These are phyloP conservation scores for Calonectria crousiana DNA, from an alignment of 2,329 filamentous ascomycete species.

Conservation along the genomic window DNA sequence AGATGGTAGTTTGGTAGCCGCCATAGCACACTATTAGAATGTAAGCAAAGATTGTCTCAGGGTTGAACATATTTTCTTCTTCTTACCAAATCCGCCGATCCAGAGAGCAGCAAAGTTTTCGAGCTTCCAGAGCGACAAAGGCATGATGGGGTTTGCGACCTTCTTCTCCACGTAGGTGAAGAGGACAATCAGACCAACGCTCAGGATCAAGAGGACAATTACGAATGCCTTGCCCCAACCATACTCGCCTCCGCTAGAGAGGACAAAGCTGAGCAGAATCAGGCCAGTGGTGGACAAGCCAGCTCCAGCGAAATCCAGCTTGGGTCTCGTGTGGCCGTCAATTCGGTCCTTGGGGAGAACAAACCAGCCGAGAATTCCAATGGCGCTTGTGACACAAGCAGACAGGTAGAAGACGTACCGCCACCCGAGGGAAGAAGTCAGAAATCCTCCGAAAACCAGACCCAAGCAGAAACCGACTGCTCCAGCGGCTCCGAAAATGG, in stretches of 20 bases:
- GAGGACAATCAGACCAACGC: conserved; percentile 51
- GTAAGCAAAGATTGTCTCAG: too few relatives aligned
- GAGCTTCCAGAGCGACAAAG: conserved; percentile 58
- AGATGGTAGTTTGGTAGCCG: conserved; percentile 22
- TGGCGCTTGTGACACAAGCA: conserved; percentile 5
- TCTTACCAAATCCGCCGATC: conserved; percentile 53
- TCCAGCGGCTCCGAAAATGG: conserved; percentile 21
- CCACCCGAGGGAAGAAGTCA: conserved; percentile 25
- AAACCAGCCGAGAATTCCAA: conserved; percentile 45
- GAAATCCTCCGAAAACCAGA: conserved; percentile 20
- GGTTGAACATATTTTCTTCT: too few relatives aligned
- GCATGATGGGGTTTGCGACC: conserved; percentile 59
- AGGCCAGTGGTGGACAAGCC: conserved; percentile 55
- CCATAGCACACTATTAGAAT: conserved; percentile 1
- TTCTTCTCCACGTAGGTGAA: conserved; percentile 58
- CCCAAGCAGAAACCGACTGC: conserved; percentile 21
- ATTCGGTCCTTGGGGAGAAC: conserved; percentile 53
- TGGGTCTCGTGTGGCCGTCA: conserved; percentile 47
- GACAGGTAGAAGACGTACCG: conserved; percentile 27
- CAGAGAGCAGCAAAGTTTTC: conserved; percentile 59
- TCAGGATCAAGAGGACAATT: conserved; percentile 54
- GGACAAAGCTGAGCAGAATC: conserved; percentile 58
- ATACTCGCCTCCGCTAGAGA: conserved; percentile 59
- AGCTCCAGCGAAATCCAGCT: conserved; percentile 56
- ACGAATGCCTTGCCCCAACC: conserved; percentile 60